Conservation (phyloP, 345 rosid genomes). For the Heritiera littoralis region DNA sequence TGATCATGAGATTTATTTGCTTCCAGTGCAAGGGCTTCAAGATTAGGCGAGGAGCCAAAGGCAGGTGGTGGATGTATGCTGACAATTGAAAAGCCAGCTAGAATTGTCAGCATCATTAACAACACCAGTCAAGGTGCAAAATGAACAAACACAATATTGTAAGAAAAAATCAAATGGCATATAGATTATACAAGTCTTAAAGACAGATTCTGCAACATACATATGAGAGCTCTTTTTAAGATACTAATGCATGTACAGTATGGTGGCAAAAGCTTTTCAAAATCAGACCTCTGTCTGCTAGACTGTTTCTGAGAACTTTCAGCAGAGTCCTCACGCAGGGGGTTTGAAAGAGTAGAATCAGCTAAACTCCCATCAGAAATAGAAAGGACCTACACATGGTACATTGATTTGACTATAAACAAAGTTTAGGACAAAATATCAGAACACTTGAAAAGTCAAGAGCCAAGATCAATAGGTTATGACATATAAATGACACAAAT, state of each 20-base stretch:
- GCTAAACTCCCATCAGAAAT: slow-evolving; percentile 44
- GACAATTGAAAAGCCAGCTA: slow-evolving; percentile 40
- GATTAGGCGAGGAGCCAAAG: slow-evolving; percentile 95
- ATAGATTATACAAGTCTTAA: not conserved
- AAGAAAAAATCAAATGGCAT: not conserved
- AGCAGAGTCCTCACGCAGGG: slow-evolving; percentile 29
- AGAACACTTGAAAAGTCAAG: slow-evolving; percentile 3
- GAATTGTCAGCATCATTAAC: slow-evolving; percentile 24
- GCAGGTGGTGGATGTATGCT: slow-evolving; percentile 97
- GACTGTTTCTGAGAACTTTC: slow-evolving; percentile 35
- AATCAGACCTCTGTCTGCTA: slow-evolving; percentile 54
- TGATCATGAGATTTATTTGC: slow-evolving; percentile 45
- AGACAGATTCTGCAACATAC: not conserved
- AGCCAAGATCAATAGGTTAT: not conserved
- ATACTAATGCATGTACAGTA: not conserved
- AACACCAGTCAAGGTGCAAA: slow-evolving; percentile 4
- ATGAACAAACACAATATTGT: slow-evolving; percentile 2
- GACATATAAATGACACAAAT: slow-evolving; percentile 6
- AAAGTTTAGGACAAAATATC: slow-evolving; percentile 19
- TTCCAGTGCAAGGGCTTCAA: slow-evolving; percentile 84
- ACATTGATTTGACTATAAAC: slow-evolving; percentile 4
- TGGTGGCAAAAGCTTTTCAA: not conserved
- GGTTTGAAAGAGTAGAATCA: slow-evolving; percentile 38
- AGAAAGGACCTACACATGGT: slow-evolving; percentile 63
- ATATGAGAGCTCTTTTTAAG: not conserved